Conservation (phyloP, 1,284 basidiomycete genomes). For the Leccinum pachyderme region DNA sequence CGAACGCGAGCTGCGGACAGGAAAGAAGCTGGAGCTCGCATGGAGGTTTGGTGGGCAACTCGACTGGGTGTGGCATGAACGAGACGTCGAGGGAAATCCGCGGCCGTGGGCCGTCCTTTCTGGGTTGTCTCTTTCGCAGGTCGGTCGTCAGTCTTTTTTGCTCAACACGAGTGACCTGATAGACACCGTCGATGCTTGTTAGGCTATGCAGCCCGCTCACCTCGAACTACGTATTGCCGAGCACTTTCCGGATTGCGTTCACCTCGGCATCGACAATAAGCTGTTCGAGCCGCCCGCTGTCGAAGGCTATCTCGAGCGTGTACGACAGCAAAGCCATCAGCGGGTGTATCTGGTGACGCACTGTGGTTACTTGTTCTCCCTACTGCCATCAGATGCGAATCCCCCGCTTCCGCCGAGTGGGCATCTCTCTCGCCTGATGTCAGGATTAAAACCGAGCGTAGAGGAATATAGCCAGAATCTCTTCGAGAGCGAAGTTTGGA, state of each 20-base stretch:
- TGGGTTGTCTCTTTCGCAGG: constrained; percentile 70
- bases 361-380: constrained; percentile 68
- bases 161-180: constrained; percentile 9
- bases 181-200: background rate
- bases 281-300: constrained; percentile 71
- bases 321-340: constrained; percentile 59
- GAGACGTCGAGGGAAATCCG: constrained; percentile 58
- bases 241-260: constrained; percentile 59
- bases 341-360: constrained; percentile 72
- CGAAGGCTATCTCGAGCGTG: constrained; percentile 78
- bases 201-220: constrained; percentile 52
- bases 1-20: constrained; percentile 49
- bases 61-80: constrained; percentile 79
- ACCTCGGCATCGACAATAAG: constrained; percentile 50
- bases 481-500: constrained; percentile 52
- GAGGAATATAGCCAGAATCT: constrained; percentile 38
- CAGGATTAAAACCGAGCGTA: constrained; percentile 17
- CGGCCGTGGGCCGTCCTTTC: constrained; percentile 73
- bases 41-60: constrained; percentile 72
- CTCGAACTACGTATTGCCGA: constrained; percentile 72
- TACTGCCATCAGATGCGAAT: constrained; percentile 52
- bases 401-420: constrained; percentile 69
- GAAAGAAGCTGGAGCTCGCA: constrained; percentile 66
- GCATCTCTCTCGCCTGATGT: constrained; percentile 31
- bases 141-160: constrained; percentile 22